phyloP scores from a whole-genome alignment of 176 grass and related monocot genomes.

The Miscanthus lutarioriparius region DNA sequence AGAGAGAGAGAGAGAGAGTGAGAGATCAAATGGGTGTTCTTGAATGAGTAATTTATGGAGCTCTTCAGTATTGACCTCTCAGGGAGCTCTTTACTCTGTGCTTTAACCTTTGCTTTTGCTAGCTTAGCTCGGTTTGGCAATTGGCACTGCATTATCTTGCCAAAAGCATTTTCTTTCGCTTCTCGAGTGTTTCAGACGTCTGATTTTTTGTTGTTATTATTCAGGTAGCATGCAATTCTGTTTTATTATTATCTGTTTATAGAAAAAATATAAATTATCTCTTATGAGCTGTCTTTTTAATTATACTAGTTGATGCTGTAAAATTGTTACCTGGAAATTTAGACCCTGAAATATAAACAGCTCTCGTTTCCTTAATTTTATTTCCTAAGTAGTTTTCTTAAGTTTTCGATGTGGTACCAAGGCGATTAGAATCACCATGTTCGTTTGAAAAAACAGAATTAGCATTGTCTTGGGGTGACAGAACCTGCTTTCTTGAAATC shows the following conservation, averaged over 20 bases:
- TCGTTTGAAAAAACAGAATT: not conserved
- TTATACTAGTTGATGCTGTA: no score
- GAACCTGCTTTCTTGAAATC: not conserved
- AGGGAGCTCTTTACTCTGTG: constrained; percentile 26
- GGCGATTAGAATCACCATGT: not conserved
- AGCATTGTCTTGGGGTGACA: not conserved
- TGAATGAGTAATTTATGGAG: constrained; percentile 24
- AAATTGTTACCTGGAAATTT: not conserved
- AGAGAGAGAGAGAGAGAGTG: not conserved
- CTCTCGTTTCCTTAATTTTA: not conserved
- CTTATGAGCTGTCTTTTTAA: no score
- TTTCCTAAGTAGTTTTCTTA: not conserved
- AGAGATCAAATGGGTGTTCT: constrained; percentile 1
- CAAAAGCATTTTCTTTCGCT: not conserved
- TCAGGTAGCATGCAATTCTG: not conserved
- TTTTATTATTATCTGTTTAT: not conserved
- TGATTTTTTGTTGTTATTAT: not conserved
- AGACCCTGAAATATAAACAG: not conserved
- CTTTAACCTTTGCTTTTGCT: constrained; percentile 39
- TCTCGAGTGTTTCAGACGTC: not conserved
- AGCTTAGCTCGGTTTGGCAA: constrained; percentile 1
- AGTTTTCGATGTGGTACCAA: not conserved
- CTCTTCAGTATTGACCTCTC: constrained; percentile 6
- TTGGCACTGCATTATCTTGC: not conserved
- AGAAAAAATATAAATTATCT: not conserved